phyloP scores from a whole-genome alignment of 2,329 filamentous ascomycete genomes.

The Coleophoma eucalyptorum region DNA sequence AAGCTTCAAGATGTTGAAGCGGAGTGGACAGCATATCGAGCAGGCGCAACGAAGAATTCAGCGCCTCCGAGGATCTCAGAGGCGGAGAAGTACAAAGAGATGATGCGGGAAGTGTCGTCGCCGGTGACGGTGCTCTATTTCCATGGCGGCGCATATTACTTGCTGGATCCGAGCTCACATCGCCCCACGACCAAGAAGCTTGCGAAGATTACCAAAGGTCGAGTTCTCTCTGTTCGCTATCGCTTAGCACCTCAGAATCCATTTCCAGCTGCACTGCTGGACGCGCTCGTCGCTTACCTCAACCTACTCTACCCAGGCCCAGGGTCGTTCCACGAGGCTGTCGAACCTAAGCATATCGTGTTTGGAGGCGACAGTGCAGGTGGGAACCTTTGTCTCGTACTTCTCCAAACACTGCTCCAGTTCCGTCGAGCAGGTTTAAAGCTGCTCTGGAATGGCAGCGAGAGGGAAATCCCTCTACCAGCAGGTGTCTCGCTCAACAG shows the following conservation, averaged over 20 bases:
- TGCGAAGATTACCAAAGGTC: slow-evolving; percentile 62
- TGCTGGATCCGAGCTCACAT: slow-evolving; percentile 68
- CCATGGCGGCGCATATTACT: slow-evolving; percentile 72
- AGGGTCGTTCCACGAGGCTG: slow-evolving; percentile 61
- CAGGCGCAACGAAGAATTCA: slow-evolving; percentile 44
- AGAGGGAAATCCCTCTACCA: slow-evolving; percentile 59
- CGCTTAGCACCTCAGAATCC: slow-evolving; percentile 70
- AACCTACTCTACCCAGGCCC: slow-evolving; percentile 68
- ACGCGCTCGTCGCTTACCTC: slow-evolving; percentile 70
- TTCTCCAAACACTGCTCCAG: slow-evolving; percentile 67
- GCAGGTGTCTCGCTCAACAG: slow-evolving; percentile 60
- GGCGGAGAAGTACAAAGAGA: slow-evolving; percentile 56
- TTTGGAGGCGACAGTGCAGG: slow-evolving; percentile 72
- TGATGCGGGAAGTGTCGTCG: slow-evolving; percentile 65
- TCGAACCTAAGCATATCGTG: slow-evolving; percentile 63
- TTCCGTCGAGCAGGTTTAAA: slow-evolving; percentile 43
- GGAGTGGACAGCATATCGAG: slow-evolving; percentile 73
- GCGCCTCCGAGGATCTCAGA: slow-evolving; percentile 55
- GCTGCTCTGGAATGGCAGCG: slow-evolving; percentile 57
- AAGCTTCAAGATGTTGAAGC: slow-evolving; percentile 56
- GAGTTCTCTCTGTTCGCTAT: slow-evolving; percentile 69
- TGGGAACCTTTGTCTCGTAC: slow-evolving; percentile 63
- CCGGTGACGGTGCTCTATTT: slow-evolving; percentile 68
- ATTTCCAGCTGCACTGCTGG: slow-evolving; percentile 71
- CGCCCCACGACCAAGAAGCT: slow-evolving; percentile 55